phyloP scores from a whole-genome alignment of 345 rosid species.

The Xanthoceras sorbifolium region DNA sequence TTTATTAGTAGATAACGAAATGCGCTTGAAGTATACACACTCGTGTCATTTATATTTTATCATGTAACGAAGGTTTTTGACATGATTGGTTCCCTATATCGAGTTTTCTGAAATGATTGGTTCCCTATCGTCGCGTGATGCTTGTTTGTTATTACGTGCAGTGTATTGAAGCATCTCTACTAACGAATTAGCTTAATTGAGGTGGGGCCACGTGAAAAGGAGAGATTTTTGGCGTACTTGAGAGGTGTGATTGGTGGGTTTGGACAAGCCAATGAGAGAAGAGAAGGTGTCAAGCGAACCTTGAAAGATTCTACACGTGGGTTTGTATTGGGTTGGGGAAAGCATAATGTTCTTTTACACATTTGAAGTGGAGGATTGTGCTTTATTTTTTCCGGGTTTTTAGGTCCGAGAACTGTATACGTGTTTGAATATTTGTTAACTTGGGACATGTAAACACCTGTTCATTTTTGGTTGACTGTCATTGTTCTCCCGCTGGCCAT shows the following conservation, averaged over 20 bases:
- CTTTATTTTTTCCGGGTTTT: not conserved
- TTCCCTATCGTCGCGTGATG: too few relatives aligned
- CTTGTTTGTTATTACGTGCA: not conserved
- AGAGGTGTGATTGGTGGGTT: not conserved
- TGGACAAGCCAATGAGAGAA: not conserved
- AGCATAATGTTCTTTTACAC: not conserved
- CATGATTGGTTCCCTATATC: too few relatives aligned
- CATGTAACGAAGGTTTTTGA: too few relatives aligned
- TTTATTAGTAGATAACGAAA: too few relatives aligned
- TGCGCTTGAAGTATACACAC: too few relatives aligned
- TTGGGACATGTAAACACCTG: not conserved
- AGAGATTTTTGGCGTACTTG: not conserved
- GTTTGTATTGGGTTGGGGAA: not conserved
- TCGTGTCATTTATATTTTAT: too few relatives aligned
- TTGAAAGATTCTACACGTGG: slow-evolving; percentile 14
- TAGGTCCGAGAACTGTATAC: not conserved
- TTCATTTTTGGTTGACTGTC: not conserved
- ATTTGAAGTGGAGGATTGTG: not conserved
- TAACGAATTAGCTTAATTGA: not conserved
- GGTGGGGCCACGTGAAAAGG: not conserved
- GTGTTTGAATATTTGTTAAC: not conserved
- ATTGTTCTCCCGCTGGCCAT: not conserved
- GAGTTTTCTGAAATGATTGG: too few relatives aligned
- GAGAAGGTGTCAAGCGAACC: not conserved
- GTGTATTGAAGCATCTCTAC: not conserved